Base-by-base conservation (phyloP, 1,284 basidiomycete genomes). In the Trametes pubescens region DNA sequence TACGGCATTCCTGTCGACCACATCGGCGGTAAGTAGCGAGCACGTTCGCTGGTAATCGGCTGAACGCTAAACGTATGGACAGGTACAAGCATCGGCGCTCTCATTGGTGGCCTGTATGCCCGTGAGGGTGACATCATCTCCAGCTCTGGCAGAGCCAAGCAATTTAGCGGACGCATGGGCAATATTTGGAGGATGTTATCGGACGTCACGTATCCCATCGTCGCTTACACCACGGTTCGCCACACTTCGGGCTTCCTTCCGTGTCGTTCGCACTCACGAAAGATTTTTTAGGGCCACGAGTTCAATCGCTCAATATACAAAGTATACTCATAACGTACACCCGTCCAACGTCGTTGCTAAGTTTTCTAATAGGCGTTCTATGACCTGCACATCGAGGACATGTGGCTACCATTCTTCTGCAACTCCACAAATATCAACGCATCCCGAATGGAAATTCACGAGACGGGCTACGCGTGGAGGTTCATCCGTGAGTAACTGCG, bases 391-490 rank as follows among this genome's bases (percentile, higher is more conserved):
- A 98, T 99, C 59, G 96, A 99, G 79, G 95, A 98, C 78, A 97
- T 98, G 92, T 99, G 97, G 98, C 84, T 99, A 4, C 97, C 98
- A 2, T 99, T 92, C 81, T 99, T 96, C 80, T 98, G 95, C 79
- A 99, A 99, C 74, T 96, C 96, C 8, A 98, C 98, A n/a, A 99
- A 99, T 74, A 98, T 99, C 75, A 96, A 93, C 56, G 95, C 94
- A 63, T 98, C 95, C 11, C 86, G 91, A 6, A 99, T 99, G 96
- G 96, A 99, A 75, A 92, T 99, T 46, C 98, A 99, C 73, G 93
- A 97, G 65, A 94, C 93, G 6, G 96, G 96, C 11, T 98, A 98
- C 79, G 95, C 95, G 16, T 96, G 95, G 95, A 84, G 90, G 72
- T 94, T 88, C 70, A 92, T 94, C 62, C 90, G 92, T 92, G 72